Evolutionary conservation across 2,329 filamentous ascomycete species (phyloP), one percentile per base, ranked within the genome.

Genomic region (Diaporthe ampelina): DNA sequence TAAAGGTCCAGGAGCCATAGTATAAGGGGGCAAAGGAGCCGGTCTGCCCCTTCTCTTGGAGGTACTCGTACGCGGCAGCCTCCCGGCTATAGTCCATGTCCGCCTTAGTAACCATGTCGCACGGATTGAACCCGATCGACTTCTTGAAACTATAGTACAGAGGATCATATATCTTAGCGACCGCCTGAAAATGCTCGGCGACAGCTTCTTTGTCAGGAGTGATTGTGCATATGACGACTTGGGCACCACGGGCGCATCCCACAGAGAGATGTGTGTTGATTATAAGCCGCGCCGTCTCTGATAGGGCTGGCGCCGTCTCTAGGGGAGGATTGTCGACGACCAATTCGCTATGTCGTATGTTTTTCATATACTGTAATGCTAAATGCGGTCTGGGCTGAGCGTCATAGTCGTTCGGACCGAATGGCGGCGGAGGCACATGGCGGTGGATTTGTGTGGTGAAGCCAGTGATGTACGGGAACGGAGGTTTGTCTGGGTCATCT

Each of bases 151-250:
- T 15, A 21, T 65, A 65, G 13, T 65, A 65, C 11, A 65, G 11
- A 50, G 61, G 9, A 19, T 50, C 61, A 29, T 65, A 65, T 48
- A 65, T 65, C 61, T 65, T 65, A 2, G 61, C 61, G 10, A 65
- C 61, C 10, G 61, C 61, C 61, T 15, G 26, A 0, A 65, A 35
- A 11, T 43, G 10, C 19, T 50, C 4, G 19, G 26, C 61, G 40
- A 15, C 21, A 43, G 19, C 9, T 7, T 35, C 43, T n/a, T 1
- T 3, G 2, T 29, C 6, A 26, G 61, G 61, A 11, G 19, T 65
- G 26, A 65, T 35, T 19, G 61, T 50, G 26, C 43, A 65, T 15
- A 24, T 50, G 43, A 65, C 43, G 19, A 65, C 43, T 11, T 65
- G 61, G 43, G 61, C 61, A 24, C 43, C 61, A 26, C 15, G 0